phyloP scores from a whole-genome alignment of 2,329 filamentous ascomycete species.

The Teratosphaeria epicoccoides region DNA sequence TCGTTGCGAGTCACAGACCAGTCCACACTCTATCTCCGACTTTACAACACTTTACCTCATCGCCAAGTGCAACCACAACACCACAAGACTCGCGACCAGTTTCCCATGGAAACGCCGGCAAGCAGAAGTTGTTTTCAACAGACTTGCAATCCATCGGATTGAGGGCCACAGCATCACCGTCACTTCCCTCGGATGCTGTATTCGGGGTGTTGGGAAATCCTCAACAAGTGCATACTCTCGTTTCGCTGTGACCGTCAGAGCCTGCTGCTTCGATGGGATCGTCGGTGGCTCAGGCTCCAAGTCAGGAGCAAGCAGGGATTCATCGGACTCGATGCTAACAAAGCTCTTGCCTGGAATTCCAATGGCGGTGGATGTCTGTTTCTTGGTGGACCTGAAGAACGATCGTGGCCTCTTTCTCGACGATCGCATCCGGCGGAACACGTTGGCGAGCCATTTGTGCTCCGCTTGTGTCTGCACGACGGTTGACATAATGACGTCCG shows the following conservation, averaged over 20 bases:
- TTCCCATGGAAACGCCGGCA: slow-evolving; percentile 28
- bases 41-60: background rate
- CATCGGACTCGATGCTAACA: background rate
- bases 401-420: background rate
- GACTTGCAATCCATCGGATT: slow-evolving; percentile 33
- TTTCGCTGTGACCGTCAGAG: background rate
- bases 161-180: slow-evolving; percentile 28
- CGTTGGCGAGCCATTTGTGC: background rate
- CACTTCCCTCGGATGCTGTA: slow-evolving; percentile 19
- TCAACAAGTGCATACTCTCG: background rate
- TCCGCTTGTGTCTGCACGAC: background rate
- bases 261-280: background rate
- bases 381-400: background rate
- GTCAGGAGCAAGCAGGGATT: background rate
- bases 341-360: background rate
- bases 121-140: slow-evolving; percentile 34
- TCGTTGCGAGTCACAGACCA: background rate
- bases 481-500: background rate
- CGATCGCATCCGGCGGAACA: background rate
- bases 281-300: background rate
- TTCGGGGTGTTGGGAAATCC: background rate
- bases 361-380: background rate
- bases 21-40: slow-evolving; percentile 3
- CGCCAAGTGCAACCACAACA: slow-evolving; percentile 1
- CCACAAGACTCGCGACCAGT: slow-evolving; percentile 2